Evolutionary conservation across 2,329 filamentous ascomycete genomes (phyloP), one percentile per base, ranked within the genome.

Genomic region (Cytospora piceae): DNA sequence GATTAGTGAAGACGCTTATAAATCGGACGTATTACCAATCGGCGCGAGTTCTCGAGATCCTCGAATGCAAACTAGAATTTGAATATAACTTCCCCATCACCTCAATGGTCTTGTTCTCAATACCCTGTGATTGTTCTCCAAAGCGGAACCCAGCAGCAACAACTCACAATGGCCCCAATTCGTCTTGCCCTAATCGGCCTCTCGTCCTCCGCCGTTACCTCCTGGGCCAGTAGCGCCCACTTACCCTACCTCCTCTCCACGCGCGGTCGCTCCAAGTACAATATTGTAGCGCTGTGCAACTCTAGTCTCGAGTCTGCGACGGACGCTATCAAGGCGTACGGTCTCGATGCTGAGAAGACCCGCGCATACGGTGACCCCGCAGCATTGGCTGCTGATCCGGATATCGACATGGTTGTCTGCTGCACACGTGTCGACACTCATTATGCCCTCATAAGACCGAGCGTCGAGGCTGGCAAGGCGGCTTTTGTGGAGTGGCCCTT

Each of bases 401-500:
- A 82, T 12, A 74, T 88, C 11, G 82, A 87, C 15, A 75, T 88
- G 0, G 82, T 89, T 1, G 81, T 88, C 5, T 82, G 82, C 67
- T 78, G 74, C 52, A 86, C 84, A 0, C 78, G 84, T 4, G 85
- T 86, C 0, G 84, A 87, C 65, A 78, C 78, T 0, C 86, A 89
- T 67, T 77, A 80, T 54, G 64, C 74, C 2, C 80, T 79, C 1
- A 75, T 79, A 0, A 74, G 77, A 14, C 82, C 85, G 0, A 82
- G 80, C 20, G 68, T 87, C 1, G 74, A 76, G 17, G 81, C 83
- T 0, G 85, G 85, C 0, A 87, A 87, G 71, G 70, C 75, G 0
- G 78, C 84, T 0, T 89, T 77, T 64, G 78, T 86, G 0, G 86
- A 89, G 74, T 89, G 86, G 83, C 86, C 85, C 7, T 75, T 88